Evolutionary conservation across 2,329 filamentous ascomycete genomes (phyloP).

Genomic region (Aspergillus sp.): DNA sequence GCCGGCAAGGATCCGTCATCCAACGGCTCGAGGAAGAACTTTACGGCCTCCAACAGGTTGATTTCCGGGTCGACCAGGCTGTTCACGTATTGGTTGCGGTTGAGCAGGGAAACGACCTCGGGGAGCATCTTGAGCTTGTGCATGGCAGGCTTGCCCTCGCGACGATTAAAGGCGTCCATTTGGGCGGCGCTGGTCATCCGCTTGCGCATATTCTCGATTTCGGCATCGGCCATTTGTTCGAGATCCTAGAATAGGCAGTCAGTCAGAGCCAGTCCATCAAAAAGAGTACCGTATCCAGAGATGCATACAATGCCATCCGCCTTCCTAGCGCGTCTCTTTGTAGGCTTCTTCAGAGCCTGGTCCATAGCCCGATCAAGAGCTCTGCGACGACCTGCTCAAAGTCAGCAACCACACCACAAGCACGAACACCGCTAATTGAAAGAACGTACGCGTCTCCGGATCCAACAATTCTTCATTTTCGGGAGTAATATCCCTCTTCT

Average conservation of each 20-base stretch:
- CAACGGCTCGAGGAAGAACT: slow-evolving; percentile 93
- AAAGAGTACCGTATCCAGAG: background rate
- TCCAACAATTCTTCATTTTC: slow-evolving; percentile 70
- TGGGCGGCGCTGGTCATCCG: slow-evolving; percentile 87
- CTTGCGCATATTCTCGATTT: slow-evolving; percentile 78
- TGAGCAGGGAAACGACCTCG: slow-evolving; percentile 78
- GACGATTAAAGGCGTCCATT: slow-evolving; percentile 73
- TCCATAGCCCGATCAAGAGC: slow-evolving; percentile 84
- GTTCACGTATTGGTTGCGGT: slow-evolving; percentile 72
- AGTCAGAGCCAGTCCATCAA: background rate
- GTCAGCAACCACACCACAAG: background rate
- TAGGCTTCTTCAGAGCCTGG: slow-evolving; percentile 73
- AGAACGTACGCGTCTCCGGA: slow-evolving; percentile 65
- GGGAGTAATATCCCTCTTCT: slow-evolving; percentile 47
- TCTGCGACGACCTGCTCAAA: slow-evolving; percentile 54
- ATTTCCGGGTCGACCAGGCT: slow-evolving; percentile 88
- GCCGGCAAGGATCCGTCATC: slow-evolving; percentile 90
- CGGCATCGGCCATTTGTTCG: slow-evolving; percentile 80
- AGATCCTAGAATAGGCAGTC: slow-evolving; percentile 55
- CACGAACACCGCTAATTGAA: background rate
- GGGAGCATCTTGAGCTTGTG: slow-evolving; percentile 92
- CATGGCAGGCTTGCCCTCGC: slow-evolving; percentile 69
- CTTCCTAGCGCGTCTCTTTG: slow-evolving; percentile 61
- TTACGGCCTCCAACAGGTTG: slow-evolving; percentile 88
- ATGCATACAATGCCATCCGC: slow-evolving; percentile 74